These are phyloP conservation scores for Solanum appendiculatum DNA, from an alignment of 257 asterid species.

Conservation along the genomic window DNA sequence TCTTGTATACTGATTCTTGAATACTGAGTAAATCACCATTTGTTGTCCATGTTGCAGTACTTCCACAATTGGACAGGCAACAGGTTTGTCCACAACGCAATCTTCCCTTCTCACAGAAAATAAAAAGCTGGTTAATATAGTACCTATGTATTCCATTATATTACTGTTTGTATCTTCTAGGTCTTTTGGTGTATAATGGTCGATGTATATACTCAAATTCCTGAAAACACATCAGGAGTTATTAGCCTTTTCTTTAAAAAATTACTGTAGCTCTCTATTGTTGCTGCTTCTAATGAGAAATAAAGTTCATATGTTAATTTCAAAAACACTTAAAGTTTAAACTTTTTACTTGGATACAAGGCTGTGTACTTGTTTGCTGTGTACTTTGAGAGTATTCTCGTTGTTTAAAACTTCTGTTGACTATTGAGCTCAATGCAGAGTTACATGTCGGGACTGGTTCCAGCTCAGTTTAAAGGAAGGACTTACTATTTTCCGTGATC, in stretches of 20 bases:
- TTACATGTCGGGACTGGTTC: constrained; percentile 99
- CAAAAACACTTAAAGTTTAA: not conserved
- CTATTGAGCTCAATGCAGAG: constrained; percentile 45
- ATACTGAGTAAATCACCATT: not conserved
- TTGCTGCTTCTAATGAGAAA: not conserved
- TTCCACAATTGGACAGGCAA: constrained; percentile 99
- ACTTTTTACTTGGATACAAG: not conserved
- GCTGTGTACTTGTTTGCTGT: not conserved
- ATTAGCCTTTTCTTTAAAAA: not conserved
- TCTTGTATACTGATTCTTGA: not conserved
- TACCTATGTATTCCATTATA: not conserved
- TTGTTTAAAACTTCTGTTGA: not conserved
- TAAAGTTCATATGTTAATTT: not conserved
- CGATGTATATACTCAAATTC: not conserved
- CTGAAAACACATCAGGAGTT: not conserved
- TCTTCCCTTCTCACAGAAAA: not conserved
- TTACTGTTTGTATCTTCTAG: not conserved
- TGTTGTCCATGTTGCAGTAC: constrained; percentile 54
- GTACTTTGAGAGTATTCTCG: not conserved
- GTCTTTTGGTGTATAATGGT: not conserved
- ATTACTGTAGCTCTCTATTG: not conserved
- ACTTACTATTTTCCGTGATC: constrained; percentile 95
- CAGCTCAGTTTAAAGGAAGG: constrained; percentile 99
- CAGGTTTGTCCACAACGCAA: constrained; percentile 38
- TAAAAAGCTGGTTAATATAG: not conserved